Base-by-base conservation (phyloP, 129 eudicot genomes). In the Artemisia tridentata region DNA sequence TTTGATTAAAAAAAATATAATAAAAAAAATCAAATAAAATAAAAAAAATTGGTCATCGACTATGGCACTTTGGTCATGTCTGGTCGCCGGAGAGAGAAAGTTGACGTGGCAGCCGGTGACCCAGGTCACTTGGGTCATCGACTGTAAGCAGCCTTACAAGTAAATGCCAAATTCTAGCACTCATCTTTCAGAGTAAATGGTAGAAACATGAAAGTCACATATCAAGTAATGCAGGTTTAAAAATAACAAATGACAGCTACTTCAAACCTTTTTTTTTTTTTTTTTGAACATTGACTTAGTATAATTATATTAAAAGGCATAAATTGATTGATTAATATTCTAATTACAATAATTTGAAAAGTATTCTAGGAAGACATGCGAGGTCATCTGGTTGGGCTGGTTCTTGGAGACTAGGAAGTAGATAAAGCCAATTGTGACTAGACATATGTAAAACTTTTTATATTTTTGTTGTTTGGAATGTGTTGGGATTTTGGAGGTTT, bases 371-470 rank as follows among this genome's bases (percentile, higher is more conserved):
- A 73, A 45, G 72, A 65, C 56, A 54, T 21, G 69, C 43, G 27
- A 38, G 21, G 78, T 74, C 72, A 54, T 65, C 66, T 62, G 4
- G 63, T 29, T 65, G 65, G 78, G 63, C 69, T 72, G 47, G 51
- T 65, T 63, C 52, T 68, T 68, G 63, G 43, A 51, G 31, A 53
- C 15, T 11, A 46, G 59, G 76, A 10, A 72, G 56, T 17, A 48
- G 29, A 15, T 18, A 18, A 5, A 73, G 47, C 77, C 70, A 72
- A 13, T n/a, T 45, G 19, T 48, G 68, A 14, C 49, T 38, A 34
- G 19, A 13, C 74, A 38, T 7, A 14, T 55, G 55, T 34, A 70
- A 34, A 18, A 12, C n/a, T 54, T 69, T 58, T 1, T 9, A 2
- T 18, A 19, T 7, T 15, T 16, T 63, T 63, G n/a, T 25, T 71